Evolutionary conservation across 331 rosid genomes (phyloP), one percentile per base, ranked within the genome.

Genomic region (Pyrus hybrid): DNA sequence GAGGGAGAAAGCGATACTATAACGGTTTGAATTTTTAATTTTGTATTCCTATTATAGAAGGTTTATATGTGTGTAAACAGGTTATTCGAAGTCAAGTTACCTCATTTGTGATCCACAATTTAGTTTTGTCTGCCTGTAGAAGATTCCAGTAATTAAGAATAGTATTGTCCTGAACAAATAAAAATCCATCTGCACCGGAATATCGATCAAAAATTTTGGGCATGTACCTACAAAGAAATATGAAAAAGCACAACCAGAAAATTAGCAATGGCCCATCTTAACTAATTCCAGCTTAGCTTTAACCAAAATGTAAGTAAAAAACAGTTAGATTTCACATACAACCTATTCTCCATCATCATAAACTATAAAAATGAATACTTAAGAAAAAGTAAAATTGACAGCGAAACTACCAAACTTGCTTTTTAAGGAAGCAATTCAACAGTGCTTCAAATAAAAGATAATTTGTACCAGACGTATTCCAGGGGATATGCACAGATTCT

Each of bases 81-180:
- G 53, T n/a, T 23, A 73, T 62, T 57, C 37, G 13, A 70, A 37
- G 71, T 26, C 16, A 33, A 56, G 74, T 74, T 90, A 94, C 99
- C 99, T 89, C 85, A 79, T 92, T 76, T 32, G 97, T 76, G 82
- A 90, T 90, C 99, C 99, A 94, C 71, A 94, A 81, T 79, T 94
- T 94, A 73, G 71, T 86, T 83, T 88, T 94, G 87, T 94, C 97
- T 5, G 97, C 97, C 71, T 90, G 97, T 45, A 90, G 84, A 43
- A 94, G 81, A 83, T 89, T 94, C 99, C 99, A 94, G 84, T 94
- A 94, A 82, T 94, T 94, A 77, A 94, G 99, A 85, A 94, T 86
- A 6, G 97, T 94, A 80, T 92, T 75, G 70, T 94, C 97, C 76
- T 92, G 97, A 75, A 94, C 86, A 78, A 92, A 90, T 70, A 94